Base-by-base conservation (phyloP, 108 stramenopile species). In the Pseudonitzschia delicatissima region DNA sequence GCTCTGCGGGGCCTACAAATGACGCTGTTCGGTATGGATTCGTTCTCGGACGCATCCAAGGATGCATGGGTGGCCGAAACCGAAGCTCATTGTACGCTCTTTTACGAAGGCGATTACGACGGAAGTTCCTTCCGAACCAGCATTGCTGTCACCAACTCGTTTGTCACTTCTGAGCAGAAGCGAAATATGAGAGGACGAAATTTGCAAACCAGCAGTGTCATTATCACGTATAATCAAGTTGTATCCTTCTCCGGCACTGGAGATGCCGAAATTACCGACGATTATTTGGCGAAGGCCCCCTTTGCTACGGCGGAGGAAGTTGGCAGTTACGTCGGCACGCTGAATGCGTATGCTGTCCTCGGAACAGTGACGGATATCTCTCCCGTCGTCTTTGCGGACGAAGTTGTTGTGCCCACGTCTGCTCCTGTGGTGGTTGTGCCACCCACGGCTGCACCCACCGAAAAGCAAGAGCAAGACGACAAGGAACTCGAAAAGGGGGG, bases 201-300 rank as follows among this genome's bases (percentile, higher is more conserved):
- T 4, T 27, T 55, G n/a, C 53, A 55, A 15, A 21, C 27, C 29
- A 48, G 34, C 18, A 13, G n/a, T 4, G 60, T 70, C 21, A 51
- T 35, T 44, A 52, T 72, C 11, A 34, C 63, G 12, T 72, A 72
- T 42, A 31, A 39, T 15, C 71, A 72, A 45, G 51, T 35, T 0
- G 55, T 64, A 39, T 28, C 34, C 17, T 72, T 64, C 37, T 7
- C 13, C 2, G 27, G 15, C 20, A 52, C 21, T 7, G 28, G 3
- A 0, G 53, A 17, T 25, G n/a, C 12, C 18, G 31, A 44, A 40
- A 15, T 67, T 9, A 37, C 35, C 20, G 62, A 37, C 27, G 31
- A 25, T 1, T 25, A 32, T 12, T 13, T 72, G n/a, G 71, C 71
- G 3, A 57, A 13, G 6, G 5, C 36, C 4, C 42, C 71, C 18